These are phyloP conservation scores for Alternaria metachromatica DNA, from an alignment of 2,329 filamentous ascomycete species.

Conservation along the genomic window DNA sequence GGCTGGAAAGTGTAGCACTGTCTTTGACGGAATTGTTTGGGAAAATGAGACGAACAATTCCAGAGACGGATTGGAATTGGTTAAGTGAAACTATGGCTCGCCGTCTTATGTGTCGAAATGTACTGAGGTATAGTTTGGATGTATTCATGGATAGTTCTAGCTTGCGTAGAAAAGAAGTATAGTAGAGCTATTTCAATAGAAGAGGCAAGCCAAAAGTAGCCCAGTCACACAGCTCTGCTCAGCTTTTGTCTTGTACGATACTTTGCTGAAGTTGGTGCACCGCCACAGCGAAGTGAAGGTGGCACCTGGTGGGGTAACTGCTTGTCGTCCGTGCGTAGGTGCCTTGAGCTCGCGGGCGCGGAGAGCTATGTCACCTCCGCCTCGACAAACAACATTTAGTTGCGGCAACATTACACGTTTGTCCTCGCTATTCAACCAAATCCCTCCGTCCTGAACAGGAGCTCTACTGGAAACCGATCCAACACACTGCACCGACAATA, in stretches of 20 bases:
- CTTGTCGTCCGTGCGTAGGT: slow-evolving; percentile 21
- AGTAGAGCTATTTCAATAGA: no score
- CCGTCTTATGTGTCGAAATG: no score
- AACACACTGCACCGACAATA: background rate
- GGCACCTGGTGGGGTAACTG: slow-evolving; percentile 6
- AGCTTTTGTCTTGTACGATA: no score
- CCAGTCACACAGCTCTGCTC: no score
- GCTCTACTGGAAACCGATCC: background rate
- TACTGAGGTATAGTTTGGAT: no score
- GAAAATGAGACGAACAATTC: background rate
- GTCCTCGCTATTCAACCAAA: background rate
- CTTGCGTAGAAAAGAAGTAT: no score
- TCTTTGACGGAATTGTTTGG: background rate
- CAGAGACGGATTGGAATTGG: no score
- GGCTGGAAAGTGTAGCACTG: background rate
- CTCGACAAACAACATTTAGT: slow-evolving; percentile 8
- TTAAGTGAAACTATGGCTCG: no score
- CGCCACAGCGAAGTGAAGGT: slow-evolving; percentile 14
- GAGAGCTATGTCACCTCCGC: slow-evolving; percentile 27
- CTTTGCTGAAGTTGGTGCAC: background rate
- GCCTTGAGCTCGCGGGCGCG: slow-evolving; percentile 35
- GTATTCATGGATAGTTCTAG: no score
- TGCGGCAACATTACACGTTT: background rate
- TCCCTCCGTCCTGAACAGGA: background rate
- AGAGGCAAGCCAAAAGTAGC: no score